Percentiles rank a stretch among this genome's conserved stretches.
Conservation (phyloP, 2,329 filamentous ascomycete genomes). For the Aspergillus jensenii region DNA sequence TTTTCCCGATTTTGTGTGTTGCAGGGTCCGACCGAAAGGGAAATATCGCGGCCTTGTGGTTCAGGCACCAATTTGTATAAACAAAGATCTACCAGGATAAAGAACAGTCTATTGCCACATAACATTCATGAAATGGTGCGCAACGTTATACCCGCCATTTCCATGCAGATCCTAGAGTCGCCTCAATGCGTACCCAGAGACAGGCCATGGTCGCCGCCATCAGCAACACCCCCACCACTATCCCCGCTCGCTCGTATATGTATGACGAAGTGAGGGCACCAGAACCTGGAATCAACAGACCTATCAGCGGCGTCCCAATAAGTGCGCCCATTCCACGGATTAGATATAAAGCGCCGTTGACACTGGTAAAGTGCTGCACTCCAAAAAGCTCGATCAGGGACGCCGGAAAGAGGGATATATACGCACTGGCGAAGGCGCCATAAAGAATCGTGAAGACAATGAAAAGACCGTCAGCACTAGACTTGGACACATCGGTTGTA, state of each 20-base stretch:
- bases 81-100: background rate
- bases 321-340: constrained; percentile 39
- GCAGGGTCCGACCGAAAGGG: constrained; percentile 3
- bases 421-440: constrained; percentile 40
- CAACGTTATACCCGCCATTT: constrained; percentile 22
- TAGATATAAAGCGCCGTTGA: constrained; percentile 41
- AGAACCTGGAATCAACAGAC: constrained; percentile 24
- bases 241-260: constrained; percentile 25
- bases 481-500: constrained; percentile 5
- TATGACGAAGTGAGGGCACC: constrained; percentile 19
- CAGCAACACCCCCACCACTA: constrained; percentile 27
- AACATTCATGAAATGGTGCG: background rate
- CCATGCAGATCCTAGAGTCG: constrained; percentile 19
- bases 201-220: constrained; percentile 27
- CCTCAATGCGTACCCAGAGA: constrained; percentile 30
- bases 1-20: constrained; percentile 11
- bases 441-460: constrained; percentile 36
- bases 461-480: constrained; percentile 27
- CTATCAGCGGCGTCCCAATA: constrained; percentile 38
- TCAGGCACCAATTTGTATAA: constrained; percentile 8
- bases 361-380: constrained; percentile 36
- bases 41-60: background rate
- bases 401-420: constrained; percentile 42
- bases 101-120: background rate
- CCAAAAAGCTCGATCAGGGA: constrained; percentile 43